A percentile compares a stretch with the other conserved stretches of the same genome.
phyloP scores from a whole-genome alignment of 2,329 filamentous ascomycete species.

The Trichoderma cornu-damae region DNA sequence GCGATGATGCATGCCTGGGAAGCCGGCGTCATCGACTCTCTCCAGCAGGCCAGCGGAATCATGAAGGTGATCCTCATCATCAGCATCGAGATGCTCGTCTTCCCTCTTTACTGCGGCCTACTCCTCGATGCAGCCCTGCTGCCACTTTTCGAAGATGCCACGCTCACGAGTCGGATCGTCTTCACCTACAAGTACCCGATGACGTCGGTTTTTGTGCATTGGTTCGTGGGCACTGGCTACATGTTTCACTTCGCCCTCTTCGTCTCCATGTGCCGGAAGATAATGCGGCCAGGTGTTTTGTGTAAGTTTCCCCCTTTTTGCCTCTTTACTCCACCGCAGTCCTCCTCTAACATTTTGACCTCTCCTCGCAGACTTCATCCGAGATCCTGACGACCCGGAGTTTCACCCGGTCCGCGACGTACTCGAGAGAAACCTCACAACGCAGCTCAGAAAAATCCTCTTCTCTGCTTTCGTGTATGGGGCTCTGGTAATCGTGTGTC shows the following conservation, averaged over 20 bases:
- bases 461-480: conserved; percentile 97
- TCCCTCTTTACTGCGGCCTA: conserved; percentile 91
- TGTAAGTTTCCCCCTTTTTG: conserved; percentile 54
- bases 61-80: conserved; percentile 98
- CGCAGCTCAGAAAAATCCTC: conserved; percentile 90
- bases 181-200: conserved; percentile 77
- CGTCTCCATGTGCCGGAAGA: conserved; percentile 97
- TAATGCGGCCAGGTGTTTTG: conserved; percentile 88
- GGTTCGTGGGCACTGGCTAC: conserved; percentile 97
- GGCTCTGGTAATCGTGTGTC: conserved; percentile 82
- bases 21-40: conserved; percentile 69
- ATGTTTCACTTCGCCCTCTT: conserved; percentile 99
- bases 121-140: conserved; percentile 84
- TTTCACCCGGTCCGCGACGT: conserved; percentile 98
- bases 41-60: conserved; percentile 92
- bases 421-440: conserved; percentile 83
- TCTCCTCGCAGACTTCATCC: conserved; percentile 70
- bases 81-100: conserved; percentile 97
- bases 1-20: conserved; percentile 61
- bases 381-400: conserved; percentile 95
- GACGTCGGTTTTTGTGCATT: conserved; percentile 93
- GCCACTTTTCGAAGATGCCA: conserved; percentile 80
- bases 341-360: not conserved
- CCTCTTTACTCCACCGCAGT: not conserved
- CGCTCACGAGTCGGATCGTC: conserved; percentile 66